Base-by-base conservation (phyloP, 345 rosid genomes). In the Boechera stricta region DNA sequence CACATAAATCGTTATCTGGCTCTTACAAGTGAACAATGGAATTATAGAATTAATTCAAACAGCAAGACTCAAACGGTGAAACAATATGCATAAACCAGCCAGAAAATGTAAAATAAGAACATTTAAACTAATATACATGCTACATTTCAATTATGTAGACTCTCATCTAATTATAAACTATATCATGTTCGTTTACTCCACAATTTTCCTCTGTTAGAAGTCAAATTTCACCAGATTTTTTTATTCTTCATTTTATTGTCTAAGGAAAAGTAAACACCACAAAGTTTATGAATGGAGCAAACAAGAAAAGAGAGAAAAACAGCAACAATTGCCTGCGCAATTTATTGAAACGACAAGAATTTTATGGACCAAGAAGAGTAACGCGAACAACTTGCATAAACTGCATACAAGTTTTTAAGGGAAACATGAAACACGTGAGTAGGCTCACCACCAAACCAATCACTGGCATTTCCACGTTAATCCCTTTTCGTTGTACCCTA, bases 361-460 rank as follows among this genome's bases (percentile, higher is more conserved):
- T 69, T 52, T 52, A 59, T 33, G 47, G 16, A 66, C 44, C 58
- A 68, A 69, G 11, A 62, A 69, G 11, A 62, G 38, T 5, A 6
- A 67, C 21, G 16, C 52, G 9, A 44, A 65, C 48, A 64, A 64
- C 13, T 51, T 53, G 52, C 52, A 52, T 31, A 64, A 21, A n/a
- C 55, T 15, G 54, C 39, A 65, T 7, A 66, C 33, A 51, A 12
- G 59, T 51, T 69, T 45, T 45, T 4, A 42, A 26, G 24, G 76
- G 75, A 64, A 70, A 29, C 72, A 78, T 49, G 63, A 58, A 78
- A 72, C 72, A 64, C 48, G 67, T 65, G 80, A 70, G 48, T 77
- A 54, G 59, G 64, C 49, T 63, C 24, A 5, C 11, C 63, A 62
- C 80, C 58, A 61, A 76, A 69, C 75, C 65, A 64, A 56, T 57